These are phyloP conservation scores for Sextonia rubra DNA, from an alignment of 164 flowering plant genomes.

Conservation along the genomic window DNA sequence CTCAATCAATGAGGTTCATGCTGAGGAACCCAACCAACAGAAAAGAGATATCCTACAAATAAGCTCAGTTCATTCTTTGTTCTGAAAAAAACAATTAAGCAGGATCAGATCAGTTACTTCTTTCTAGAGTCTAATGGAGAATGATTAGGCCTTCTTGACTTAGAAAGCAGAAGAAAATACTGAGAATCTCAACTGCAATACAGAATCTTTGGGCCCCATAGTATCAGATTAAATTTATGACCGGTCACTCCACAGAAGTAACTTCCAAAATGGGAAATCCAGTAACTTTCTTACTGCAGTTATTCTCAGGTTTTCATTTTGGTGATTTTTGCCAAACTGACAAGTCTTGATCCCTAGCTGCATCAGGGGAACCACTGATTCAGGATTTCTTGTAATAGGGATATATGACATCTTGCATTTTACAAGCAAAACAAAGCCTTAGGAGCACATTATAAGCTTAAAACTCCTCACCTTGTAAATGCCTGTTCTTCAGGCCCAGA, in stretches of 20 bases:
- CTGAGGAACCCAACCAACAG: conserved; percentile 93
- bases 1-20: conserved; percentile 78
- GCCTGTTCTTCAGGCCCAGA: conserved; percentile 95
- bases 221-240: neutral
- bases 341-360: neutral
- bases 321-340: neutral
- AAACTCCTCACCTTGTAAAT: conserved; percentile 52
- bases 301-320: neutral
- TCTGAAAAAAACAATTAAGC: conserved; percentile 29
- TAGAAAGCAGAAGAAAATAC: neutral
- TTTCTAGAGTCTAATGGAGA: conserved; percentile 1
- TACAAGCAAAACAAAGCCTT: neutral
- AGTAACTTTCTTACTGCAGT: neutral
- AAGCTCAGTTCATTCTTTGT: conserved; percentile 82
- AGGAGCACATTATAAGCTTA: neutral
- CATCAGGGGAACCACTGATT: neutral
- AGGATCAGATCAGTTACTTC: neutral
- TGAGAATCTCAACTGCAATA: neutral
- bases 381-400: neutral
- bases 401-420: neutral
- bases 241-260: too few species aligned
- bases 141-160: neutral
- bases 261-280: neutral
- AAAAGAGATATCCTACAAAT: conserved; percentile 84
- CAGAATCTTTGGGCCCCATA: neutral